Evolutionary conservation across 306 rosid genomes (phyloP), one percentile per base, ranked within the genome.

Genomic region (Datisca glomerata): DNA sequence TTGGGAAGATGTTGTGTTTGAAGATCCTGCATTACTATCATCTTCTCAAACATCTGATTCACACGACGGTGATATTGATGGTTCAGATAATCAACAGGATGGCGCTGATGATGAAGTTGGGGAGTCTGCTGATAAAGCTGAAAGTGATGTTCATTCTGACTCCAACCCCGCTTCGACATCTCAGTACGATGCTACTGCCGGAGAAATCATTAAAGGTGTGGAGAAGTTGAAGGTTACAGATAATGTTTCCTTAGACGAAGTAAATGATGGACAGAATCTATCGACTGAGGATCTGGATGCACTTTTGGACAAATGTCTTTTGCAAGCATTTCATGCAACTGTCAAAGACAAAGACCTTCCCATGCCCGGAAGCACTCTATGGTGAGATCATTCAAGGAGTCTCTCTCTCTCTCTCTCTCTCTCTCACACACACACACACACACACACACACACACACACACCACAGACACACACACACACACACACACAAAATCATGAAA

Each of bases 351-450:
- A 76, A 57, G 95, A 80, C 43, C 76, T 89, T 62, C 95, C 93
- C 41, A 46, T 80, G 68, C 89, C 95, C n/a, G 97, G 97, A 70
- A 83, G 97, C 73, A 89, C 93, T 21, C 41, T 89, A 38, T 89
- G 95, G 97, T 89, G 47, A 53, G 66, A 42, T 41, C n/a, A n/a
- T n/a, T n/a, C n/a, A n/a, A n/a, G n/a, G n/a, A n/a, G n/a, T n/a
- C n/a, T n/a, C n/a, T n/a, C n/a, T n/a, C n/a, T n/a, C n/a, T n/a
- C n/a, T n/a, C n/a, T n/a, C n/a, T n/a, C n/a, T n/a, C n/a, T n/a
- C n/a, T n/a, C n/a, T n/a, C n/a, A n/a, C n/a, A n/a, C n/a, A n/a
- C n/a, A n/a, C n/a, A n/a, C n/a, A n/a, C n/a, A n/a, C n/a, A n/a
- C n/a, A n/a, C n/a, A n/a, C n/a, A n/a, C n/a, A n/a, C n/a, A n/a